Conservation (phyloP, 2,329 filamentous ascomycete genomes). For the Cordyceps farinosa region DNA sequence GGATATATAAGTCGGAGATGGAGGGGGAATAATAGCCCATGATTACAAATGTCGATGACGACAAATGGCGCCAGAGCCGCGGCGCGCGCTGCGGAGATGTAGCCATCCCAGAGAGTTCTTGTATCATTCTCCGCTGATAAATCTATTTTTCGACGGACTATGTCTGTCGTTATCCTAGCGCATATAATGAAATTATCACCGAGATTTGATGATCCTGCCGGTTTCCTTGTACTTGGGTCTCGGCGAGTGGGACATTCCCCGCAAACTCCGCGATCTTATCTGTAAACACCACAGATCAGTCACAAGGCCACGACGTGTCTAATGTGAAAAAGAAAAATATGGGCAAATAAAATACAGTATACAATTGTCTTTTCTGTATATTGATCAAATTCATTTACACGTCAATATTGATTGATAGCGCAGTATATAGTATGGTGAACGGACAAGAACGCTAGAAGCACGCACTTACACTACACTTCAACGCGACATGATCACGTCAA, state of each 20-base stretch:
- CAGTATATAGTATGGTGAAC: too few species aligned
- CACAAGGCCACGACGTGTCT: too few species aligned
- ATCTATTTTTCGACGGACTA: background rate
- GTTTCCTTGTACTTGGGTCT: background rate
- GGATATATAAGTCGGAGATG: background rate
- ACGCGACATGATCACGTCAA: background rate
- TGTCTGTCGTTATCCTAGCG: too few species aligned
- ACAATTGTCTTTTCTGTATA: too few species aligned
- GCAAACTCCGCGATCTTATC: too few species aligned
- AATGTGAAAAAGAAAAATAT: too few species aligned
- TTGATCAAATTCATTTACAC: too few species aligned
- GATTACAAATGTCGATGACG: conserved; percentile 16
- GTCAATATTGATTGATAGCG: too few species aligned
- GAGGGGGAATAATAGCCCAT: background rate
- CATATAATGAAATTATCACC: background rate
- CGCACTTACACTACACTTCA: background rate
- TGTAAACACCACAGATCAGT: too few species aligned
- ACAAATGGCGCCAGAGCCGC: conserved; percentile 10
- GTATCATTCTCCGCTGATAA: conserved; percentile 10
- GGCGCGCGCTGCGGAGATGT: background rate
- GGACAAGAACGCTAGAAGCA: background rate
- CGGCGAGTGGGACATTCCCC: too few species aligned
- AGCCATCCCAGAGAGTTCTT: conserved; percentile 4
- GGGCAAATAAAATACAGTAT: too few species aligned
- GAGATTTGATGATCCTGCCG: background rate